phyloP scores from a whole-genome alignment of 352 stramenopile genomes.

The Phytophthora capsici region DNA sequence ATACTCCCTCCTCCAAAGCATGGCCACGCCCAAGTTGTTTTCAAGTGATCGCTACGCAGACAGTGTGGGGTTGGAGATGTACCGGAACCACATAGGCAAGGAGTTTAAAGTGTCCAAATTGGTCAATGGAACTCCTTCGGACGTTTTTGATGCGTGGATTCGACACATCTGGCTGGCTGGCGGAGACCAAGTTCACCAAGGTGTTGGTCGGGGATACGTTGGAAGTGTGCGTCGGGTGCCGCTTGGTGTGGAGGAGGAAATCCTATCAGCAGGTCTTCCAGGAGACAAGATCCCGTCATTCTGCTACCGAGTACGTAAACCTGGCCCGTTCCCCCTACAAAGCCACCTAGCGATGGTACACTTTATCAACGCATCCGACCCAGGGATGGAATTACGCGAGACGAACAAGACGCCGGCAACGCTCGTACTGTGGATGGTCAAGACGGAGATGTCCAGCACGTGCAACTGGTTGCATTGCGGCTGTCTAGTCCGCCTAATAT shows the following conservation, averaged over 20 bases:
- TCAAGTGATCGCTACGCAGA: slow-evolving; percentile 43
- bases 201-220: slow-evolving; percentile 44
- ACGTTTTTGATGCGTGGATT: slow-evolving; percentile 64
- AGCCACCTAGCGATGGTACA: slow-evolving; percentile 59
- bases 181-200: slow-evolving; percentile 41
- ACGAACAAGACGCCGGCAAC: slow-evolving; percentile 27
- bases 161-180: slow-evolving; percentile 49
- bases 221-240: slow-evolving; percentile 54
- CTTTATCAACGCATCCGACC: slow-evolving; percentile 41
- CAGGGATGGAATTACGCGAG: background rate
- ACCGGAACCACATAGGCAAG: slow-evolving; percentile 48
- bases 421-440: slow-evolving; percentile 54
- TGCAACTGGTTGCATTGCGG: slow-evolving; percentile 43
- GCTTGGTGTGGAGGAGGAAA: slow-evolving; percentile 64
- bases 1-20: background rate
- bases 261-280: slow-evolving; percentile 54
- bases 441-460: slow-evolving; percentile 28
- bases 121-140: slow-evolving; percentile 31
- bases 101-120: slow-evolving; percentile 56
- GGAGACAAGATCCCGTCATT: slow-evolving; percentile 53
- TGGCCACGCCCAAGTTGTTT: background rate
- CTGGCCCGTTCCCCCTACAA: slow-evolving; percentile 47
- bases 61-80: slow-evolving; percentile 42
- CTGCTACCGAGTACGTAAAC: slow-evolving; percentile 55
- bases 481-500: slow-evolving; percentile 37